Base-by-base conservation (phyloP, 2,329 filamentous ascomycete species). In the Diaporthe batatas region DNA sequence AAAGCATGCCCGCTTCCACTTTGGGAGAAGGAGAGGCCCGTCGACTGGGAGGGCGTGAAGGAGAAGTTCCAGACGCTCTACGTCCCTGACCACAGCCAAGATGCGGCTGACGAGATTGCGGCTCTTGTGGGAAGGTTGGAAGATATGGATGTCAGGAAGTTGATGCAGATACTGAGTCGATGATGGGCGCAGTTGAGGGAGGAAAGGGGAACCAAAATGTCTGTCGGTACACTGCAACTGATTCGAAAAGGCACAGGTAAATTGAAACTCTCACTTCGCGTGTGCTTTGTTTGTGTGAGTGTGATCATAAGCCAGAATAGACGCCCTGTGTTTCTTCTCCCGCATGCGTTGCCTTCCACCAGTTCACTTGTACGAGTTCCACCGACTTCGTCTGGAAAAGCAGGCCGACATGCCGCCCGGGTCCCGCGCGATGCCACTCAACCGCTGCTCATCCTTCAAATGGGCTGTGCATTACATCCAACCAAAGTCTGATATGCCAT, bases 91-190 rank as follows among this genome's bases (percentile, higher is more conserved):
- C 32, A 53, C 5, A 47, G 62, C 14, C 32, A 67, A 14, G 62
- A 67, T 1, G 16, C 21, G n/a, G 62, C 44, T 67, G n/a, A 53
- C 16, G 7, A 39, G 32, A 16, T 53, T 39, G 44, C 62, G 23
- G 47, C 32, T 16, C n/a, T 53, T 32, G 47, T 67, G 44, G 47
- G 12, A 5, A 25, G 39, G 12, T 8, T 67, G 47, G 62, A 53
- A 53, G 32, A 53, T 1, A 5, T 21, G 1, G 11, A 67, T 1
- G 32, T 67, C 12, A 67, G 39, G 21, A 10, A 12, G 1, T 11
- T 67, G 47, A 67, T 53, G 62, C 32, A 7, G 8, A 53, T 67
- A 25, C 62, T 67, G 21, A 44, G 62, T n/a, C 25, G n/a, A 21
- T 8, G 23, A 29, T 65, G 18, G 16, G 3, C 14, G 11, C 21